phyloP scores from a whole-genome alignment of 768 basidiomycete genomes.

The Mycena belliarum region DNA sequence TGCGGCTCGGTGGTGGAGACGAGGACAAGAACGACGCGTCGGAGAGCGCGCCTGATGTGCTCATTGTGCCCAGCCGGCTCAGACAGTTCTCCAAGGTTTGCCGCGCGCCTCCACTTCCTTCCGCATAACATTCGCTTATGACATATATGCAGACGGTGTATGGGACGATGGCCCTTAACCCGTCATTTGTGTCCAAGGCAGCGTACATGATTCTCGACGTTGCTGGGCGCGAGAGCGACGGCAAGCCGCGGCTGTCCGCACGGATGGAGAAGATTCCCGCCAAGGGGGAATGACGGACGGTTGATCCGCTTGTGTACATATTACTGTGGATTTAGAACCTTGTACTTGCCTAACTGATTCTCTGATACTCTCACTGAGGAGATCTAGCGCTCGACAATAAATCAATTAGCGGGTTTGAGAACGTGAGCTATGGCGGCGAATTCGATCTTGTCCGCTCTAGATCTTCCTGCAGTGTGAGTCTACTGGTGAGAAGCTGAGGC shows the following conservation, averaged over 20 bases:
- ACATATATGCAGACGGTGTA: constrained; percentile 64
- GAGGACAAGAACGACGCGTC: constrained; percentile 37
- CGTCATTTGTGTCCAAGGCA: constrained; percentile 70
- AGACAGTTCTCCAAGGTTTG: constrained; percentile 88
- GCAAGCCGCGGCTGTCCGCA: not conserved
- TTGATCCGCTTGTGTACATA: too few relatives aligned
- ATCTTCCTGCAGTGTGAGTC: too few relatives aligned
- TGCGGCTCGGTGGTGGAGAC: constrained; percentile 33
- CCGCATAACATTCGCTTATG: not conserved
- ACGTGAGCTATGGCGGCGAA: too few relatives aligned
- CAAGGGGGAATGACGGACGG: not conserved
- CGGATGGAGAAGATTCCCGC: not conserved
- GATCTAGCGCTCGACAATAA: not conserved
- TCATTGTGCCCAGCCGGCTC: constrained; percentile 85
- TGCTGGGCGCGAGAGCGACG: constrained; percentile 17
- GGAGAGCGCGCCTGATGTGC: constrained; percentile 72
- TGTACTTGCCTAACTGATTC: not conserved
- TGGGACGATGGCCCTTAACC: constrained; percentile 80
- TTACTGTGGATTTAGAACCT: not conserved
- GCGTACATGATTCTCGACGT: constrained; percentile 52
- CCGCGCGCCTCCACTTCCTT: not conserved
- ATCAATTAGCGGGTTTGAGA: too few relatives aligned
- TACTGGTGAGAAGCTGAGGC: not conserved
- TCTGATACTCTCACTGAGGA: too few relatives aligned
- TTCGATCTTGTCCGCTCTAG: too few relatives aligned